Percentiles rank a stretch among this genome's conserved stretches.
phyloP scores from a whole-genome alignment of 768 basidiomycete species.

The Termitomyces sp. region DNA sequence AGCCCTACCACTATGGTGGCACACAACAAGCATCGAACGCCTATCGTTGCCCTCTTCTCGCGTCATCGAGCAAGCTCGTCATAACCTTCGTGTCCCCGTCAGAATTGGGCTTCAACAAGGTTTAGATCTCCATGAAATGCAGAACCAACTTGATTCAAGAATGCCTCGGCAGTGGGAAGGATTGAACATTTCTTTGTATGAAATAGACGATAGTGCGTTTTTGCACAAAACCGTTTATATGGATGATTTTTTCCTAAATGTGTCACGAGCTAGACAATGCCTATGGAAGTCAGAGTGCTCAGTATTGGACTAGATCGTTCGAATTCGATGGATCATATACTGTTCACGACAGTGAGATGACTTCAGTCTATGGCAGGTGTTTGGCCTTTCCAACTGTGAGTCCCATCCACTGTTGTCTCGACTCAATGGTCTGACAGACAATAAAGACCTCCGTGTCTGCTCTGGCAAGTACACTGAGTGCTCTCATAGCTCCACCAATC shows the following conservation, averaged over 20 bases:
- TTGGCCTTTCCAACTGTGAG: slow-evolving; percentile 23
- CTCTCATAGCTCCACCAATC: slow-evolving; percentile 36
- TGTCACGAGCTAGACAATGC: not conserved
- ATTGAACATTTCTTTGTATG: slow-evolving; percentile 29
- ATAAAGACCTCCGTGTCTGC: slow-evolving; percentile 13
- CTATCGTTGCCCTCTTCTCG: slow-evolving; percentile 61
- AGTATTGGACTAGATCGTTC: not conserved
- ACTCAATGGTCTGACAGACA: slow-evolving; percentile 8
- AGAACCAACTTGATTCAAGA: slow-evolving; percentile 19
- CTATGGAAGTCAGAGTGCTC: slow-evolving; percentile 1
- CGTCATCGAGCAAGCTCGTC: slow-evolving; percentile 46
- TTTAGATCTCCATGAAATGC: slow-evolving; percentile 14
- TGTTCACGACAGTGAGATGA: slow-evolving; percentile 13
- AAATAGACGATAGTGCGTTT: slow-evolving; percentile 9
- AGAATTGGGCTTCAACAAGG: slow-evolving; percentile 30
- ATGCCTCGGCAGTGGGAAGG: slow-evolving; percentile 35
- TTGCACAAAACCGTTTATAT: not conserved
- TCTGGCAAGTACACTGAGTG: slow-evolving; percentile 25
- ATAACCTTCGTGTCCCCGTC: slow-evolving; percentile 41
- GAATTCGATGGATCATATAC: slow-evolving; percentile 16
- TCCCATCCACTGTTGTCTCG: slow-evolving; percentile 7
- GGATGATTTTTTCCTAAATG: not conserved
- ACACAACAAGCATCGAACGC: slow-evolving; percentile 84
- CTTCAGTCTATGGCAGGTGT: slow-evolving; percentile 19
- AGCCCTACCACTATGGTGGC: slow-evolving; percentile 91